A percentile compares a stretch with the other conserved stretches of the same genome.
Evolutionary conservation across 495 filamentous ascomycete genomes (phyloP).

Genomic region (Thermothielavioides terrestris): DNA sequence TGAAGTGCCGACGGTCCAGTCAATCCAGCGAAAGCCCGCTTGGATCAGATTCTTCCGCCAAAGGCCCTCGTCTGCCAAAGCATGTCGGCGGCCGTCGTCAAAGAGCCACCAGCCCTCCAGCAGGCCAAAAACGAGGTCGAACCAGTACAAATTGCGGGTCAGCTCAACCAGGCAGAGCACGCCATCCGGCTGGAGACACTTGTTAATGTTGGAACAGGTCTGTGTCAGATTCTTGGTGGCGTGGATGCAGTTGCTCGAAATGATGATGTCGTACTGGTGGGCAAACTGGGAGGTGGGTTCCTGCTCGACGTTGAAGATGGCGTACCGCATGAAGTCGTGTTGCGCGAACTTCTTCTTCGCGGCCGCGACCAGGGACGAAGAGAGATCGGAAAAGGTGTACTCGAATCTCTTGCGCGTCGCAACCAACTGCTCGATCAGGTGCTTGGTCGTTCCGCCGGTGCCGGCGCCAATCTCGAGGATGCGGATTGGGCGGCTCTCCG

Average conservation of each 20-base stretch:
- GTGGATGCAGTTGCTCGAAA: slow-evolving; percentile 45
- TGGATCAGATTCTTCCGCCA: slow-evolving; percentile 37
- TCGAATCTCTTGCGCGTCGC: slow-evolving; percentile 27
- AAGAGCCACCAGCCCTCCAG: slow-evolving; percentile 50
- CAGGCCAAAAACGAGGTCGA: slow-evolving; percentile 44
- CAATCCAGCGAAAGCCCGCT: slow-evolving; percentile 39
- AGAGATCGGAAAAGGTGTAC: slow-evolving; percentile 49
- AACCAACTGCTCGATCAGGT: slow-evolving; percentile 5
- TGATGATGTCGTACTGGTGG: slow-evolving; percentile 41
- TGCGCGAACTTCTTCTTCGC: slow-evolving; percentile 37
- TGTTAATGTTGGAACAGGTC: slow-evolving; percentile 24
- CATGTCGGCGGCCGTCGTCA: slow-evolving; percentile 41
- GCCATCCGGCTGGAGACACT: slow-evolving; percentile 32
- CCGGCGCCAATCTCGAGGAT: slow-evolving; percentile 48
- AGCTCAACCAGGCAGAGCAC: slow-evolving; percentile 31
- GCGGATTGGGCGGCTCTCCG: slow-evolving; percentile 6
- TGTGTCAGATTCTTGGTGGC: slow-evolving; percentile 29
- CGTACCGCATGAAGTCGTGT: slow-evolving; percentile 34
- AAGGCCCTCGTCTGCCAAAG: slow-evolving; percentile 27
- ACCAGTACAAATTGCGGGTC: slow-evolving; percentile 29
- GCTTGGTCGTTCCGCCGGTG: slow-evolving; percentile 40
- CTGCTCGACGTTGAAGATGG: slow-evolving; percentile 38
- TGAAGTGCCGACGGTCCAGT: slow-evolving; percentile 38
- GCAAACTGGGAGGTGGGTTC: slow-evolving; percentile 42
- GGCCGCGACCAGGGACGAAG: slow-evolving; percentile 39